These are phyloP conservation scores for Claviceps spartinae DNA, from an alignment of 2,329 filamentous ascomycete genomes.

Conservation along the genomic window DNA sequence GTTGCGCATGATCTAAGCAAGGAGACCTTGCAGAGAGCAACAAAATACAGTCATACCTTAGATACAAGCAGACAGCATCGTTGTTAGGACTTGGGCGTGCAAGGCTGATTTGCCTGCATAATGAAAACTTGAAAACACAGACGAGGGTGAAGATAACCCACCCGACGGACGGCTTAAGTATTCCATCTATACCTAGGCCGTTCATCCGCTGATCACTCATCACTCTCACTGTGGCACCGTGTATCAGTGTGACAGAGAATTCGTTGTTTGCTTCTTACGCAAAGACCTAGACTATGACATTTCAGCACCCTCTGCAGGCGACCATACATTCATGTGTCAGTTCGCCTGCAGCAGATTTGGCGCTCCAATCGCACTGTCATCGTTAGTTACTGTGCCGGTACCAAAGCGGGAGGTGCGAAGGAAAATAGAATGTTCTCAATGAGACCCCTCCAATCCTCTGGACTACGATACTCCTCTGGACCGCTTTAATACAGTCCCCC, in stretches of 20 bases:
- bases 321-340: constrained; percentile 9
- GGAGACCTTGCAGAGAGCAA: not conserved
- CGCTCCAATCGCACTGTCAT: constrained; percentile 12
- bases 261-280: not conserved
- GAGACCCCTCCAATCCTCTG: constrained; percentile 18
- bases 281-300: not conserved
- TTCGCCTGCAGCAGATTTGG: constrained; percentile 16
- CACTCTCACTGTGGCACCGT: too few species aligned
- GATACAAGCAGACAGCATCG: too few species aligned
- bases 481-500: not conserved
- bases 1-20: not conserved
- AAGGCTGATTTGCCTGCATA: too few species aligned
- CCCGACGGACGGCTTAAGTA: too few species aligned
- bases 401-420: not conserved
- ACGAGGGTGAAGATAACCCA: too few species aligned
- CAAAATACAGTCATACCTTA: too few species aligned
- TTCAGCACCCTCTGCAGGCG: not conserved
- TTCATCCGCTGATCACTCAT: too few species aligned
- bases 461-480: constrained; percentile 22
- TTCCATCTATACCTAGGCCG: too few species aligned
- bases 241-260: not conserved
- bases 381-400: not conserved
- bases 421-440: not conserved
- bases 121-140: too few species aligned
- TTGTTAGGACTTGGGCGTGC: too few species aligned